phyloP scores from a whole-genome alignment of 2,329 filamentous ascomycete genomes.

The Aspergillus sp. region DNA sequence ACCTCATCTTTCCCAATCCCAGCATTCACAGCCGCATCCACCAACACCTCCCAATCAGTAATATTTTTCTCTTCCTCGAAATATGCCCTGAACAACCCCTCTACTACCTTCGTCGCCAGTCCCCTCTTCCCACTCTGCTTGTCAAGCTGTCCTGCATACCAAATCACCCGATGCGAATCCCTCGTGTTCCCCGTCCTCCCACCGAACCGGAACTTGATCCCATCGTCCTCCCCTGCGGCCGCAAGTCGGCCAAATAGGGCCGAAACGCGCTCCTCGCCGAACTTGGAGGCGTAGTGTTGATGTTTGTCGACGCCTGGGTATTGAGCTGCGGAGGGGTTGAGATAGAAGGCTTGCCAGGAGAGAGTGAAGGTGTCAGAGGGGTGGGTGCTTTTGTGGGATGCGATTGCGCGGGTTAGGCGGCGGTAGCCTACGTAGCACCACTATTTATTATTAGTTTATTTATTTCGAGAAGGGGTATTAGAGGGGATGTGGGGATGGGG shows the following conservation, averaged over 20 bases:
- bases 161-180: conserved; percentile 70
- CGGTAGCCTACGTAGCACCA: conserved; percentile 75
- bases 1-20: conserved; percentile 50
- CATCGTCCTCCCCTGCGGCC: conserved; percentile 55
- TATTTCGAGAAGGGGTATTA: neutral
- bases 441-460: conserved; percentile 11
- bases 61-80: conserved; percentile 61
- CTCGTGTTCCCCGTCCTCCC: conserved; percentile 69
- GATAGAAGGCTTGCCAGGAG: conserved; percentile 72
- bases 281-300: conserved; percentile 54
- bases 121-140: conserved; percentile 29
- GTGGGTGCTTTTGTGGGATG: conserved; percentile 56
- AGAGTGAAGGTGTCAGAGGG: conserved; percentile 66
- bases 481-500: neutral
- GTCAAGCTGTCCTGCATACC: conserved; percentile 53
- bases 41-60: conserved; percentile 49
- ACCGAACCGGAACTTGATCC: conserved; percentile 66
- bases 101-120: conserved; percentile 54
- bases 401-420: conserved; percentile 66
- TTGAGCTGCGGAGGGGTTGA: conserved; percentile 59
- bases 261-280: conserved; percentile 55
- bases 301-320: conserved; percentile 46
- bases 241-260: conserved; percentile 54
- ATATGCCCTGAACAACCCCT: conserved; percentile 59
- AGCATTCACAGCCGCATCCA: conserved; percentile 47